Base-by-base conservation (phyloP, 495 filamentous ascomycete species). In the Podospora appendiculata region DNA sequence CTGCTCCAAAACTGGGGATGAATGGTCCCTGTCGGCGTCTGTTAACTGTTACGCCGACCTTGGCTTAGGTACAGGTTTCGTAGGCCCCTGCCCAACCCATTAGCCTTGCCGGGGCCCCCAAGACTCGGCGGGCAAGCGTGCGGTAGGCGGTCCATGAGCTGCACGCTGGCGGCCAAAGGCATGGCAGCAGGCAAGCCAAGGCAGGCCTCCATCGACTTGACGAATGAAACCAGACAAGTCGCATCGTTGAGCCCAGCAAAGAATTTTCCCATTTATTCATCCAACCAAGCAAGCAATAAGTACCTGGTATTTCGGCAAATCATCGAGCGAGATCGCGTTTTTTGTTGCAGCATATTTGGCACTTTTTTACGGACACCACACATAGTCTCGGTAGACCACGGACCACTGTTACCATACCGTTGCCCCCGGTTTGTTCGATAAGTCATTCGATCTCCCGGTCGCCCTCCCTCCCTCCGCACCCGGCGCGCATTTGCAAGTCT, bases 201-300 rank as follows among this genome's bases (percentile, higher is more conserved):
- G 25, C 25, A 25, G 48, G 48, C 48, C 48, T 50, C 48, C 14
- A 14, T 19, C 34, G 36, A 41, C 18, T 51, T 52, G 44, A 44
- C 35, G 48, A 56, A 52, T 51, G 48, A 45, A 56, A 48, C 44
- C 45, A 41, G 48, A 25, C 46, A 36, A 33, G 47, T 55, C 53
- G 53, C 41, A 50, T 45, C 9, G 16, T 46, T 33, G 32, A 35
- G 38, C 32, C 32, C 48, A 19, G 47, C 54, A 57, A 51, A 51
- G 46, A 39, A 55, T 44, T 45, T 50, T 47, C 39, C n/a, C 17
- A 9, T 17, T 17, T 40, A 32, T 35, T 44, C 43, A 48, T 54
- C 36, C 42, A 39, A 49, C 17, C 19, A 10, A 18, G 25, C 25
- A 25, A 38, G 39, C 38, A 43, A 47, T 36, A 19, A 48, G 44